These are phyloP conservation scores for Neurospora sp. DNA, from an alignment of 495 filamentous ascomycete genomes.

Conservation along the genomic window DNA sequence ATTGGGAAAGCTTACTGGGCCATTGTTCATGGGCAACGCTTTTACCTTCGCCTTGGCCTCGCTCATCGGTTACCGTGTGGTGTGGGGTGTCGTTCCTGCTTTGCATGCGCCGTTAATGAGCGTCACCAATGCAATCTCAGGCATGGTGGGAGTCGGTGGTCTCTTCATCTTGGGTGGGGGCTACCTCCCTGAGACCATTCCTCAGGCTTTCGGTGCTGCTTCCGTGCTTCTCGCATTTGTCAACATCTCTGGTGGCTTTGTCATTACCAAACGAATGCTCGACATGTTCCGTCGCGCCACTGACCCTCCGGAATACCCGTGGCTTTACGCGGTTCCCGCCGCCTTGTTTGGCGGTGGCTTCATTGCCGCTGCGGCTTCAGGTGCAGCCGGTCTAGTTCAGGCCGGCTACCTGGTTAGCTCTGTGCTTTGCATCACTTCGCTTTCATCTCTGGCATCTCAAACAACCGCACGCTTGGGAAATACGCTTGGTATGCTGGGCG, in stretches of 20 bases:
- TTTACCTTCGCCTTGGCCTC: slow-evolving; percentile 72
- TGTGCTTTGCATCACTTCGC: slow-evolving; percentile 62
- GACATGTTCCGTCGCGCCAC: slow-evolving; percentile 79
- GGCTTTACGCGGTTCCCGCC: slow-evolving; percentile 68
- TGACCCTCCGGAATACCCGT: slow-evolving; percentile 74
- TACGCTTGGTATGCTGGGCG: slow-evolving; percentile 69
- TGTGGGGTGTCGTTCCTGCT: slow-evolving; percentile 69
- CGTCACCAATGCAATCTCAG: slow-evolving; percentile 79
- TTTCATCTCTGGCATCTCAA: slow-evolving; percentile 66
- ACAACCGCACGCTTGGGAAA: slow-evolving; percentile 70
- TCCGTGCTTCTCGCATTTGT: slow-evolving; percentile 75
- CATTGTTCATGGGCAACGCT: slow-evolving; percentile 71
- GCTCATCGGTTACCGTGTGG: slow-evolving; percentile 68
- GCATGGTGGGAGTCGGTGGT: slow-evolving; percentile 75
- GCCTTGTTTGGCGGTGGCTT: slow-evolving; percentile 67
- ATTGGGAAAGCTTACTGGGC: slow-evolving; percentile 65
- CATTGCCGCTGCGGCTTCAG: slow-evolving; percentile 62
- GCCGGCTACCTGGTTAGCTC: slow-evolving; percentile 74
- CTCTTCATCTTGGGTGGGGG: slow-evolving; percentile 75
- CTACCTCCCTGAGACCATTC: slow-evolving; percentile 61
- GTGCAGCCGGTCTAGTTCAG: slow-evolving; percentile 69
- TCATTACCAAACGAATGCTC: slow-evolving; percentile 82
- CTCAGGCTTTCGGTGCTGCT: slow-evolving; percentile 61
- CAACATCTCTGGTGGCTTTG: slow-evolving; percentile 73
- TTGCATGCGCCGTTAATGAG: slow-evolving; percentile 77